These are phyloP conservation scores for Salix dunnii DNA, from an alignment of 345 rosid species.

Conservation along the genomic window DNA sequence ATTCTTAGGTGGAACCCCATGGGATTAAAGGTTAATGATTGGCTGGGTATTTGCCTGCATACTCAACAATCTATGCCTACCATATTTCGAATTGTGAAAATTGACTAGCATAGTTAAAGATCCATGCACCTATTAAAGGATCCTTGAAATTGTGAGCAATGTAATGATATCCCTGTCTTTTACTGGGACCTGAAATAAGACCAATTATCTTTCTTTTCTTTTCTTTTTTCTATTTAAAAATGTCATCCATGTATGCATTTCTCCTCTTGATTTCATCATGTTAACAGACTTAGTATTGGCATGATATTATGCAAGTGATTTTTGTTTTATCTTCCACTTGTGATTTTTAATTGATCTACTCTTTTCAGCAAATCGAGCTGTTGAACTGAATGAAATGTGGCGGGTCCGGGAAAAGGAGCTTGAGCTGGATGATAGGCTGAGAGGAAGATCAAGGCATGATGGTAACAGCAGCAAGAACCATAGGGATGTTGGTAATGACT, in stretches of 20 bases:
- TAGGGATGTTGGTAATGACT: slow-evolving; percentile 16
- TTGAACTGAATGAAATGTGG: slow-evolving; percentile 90
- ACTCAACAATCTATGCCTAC: background rate
- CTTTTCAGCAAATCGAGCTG: slow-evolving; percentile 66
- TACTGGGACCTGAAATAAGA: background rate
- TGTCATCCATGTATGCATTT: background rate
- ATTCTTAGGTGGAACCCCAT: background rate
- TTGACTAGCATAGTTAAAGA: background rate
- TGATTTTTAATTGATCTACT: background rate
- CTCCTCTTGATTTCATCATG: background rate
- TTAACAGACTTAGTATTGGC: background rate
- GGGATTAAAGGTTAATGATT: background rate
- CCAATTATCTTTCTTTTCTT: background rate
- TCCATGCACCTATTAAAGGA: background rate
- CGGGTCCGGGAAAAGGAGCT: slow-evolving; percentile 64
- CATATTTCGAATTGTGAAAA: background rate
- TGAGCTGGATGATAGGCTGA: slow-evolving; percentile 48
- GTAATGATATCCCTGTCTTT: background rate
- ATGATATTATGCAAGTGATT: background rate
- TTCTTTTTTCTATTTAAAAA: background rate
- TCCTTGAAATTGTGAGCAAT: background rate
- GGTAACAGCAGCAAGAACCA: slow-evolving; percentile 26
- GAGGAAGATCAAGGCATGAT: slow-evolving; percentile 39
- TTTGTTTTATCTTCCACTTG: background rate
- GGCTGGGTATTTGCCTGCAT: background rate